phyloP scores from a whole-genome alignment of 1,139 yeast species.

The Pichia sp. region DNA sequence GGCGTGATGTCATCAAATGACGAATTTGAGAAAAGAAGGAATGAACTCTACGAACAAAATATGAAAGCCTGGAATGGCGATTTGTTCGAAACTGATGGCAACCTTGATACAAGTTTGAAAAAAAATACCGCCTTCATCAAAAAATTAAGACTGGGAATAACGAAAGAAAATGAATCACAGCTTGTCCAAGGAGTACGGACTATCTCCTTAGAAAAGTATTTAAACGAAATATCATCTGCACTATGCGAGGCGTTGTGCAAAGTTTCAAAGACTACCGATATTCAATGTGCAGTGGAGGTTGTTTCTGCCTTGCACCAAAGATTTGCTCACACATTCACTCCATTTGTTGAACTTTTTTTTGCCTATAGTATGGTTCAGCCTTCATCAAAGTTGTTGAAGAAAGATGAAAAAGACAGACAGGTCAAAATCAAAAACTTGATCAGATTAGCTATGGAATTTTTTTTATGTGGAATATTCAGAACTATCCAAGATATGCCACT shows the following conservation, averaged over 20 bases:
- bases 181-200: conserved; percentile 59
- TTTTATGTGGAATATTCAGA: conserved; percentile 54
- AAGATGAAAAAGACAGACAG: conserved; percentile 43
- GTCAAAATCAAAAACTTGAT: conserved; percentile 48
- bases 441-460: conserved; percentile 57
- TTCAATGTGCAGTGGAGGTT: conserved; percentile 61
- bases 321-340: conserved; percentile 52
- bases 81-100: conserved; percentile 30
- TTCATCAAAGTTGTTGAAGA: conserved; percentile 29
- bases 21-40: conserved; percentile 31
- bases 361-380: conserved; percentile 29
- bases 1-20: conserved; percentile 15
- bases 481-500: conserved; percentile 25
- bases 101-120: conserved; percentile 73
- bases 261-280: conserved; percentile 54
- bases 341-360: conserved; percentile 45
- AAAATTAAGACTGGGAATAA: conserved; percentile 57
- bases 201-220: conserved; percentile 68
- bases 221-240: conserved; percentile 65
- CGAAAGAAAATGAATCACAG: conserved; percentile 40
- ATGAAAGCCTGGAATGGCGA: conserved; percentile 51
- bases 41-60: conserved; percentile 42
- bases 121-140: conserved; percentile 80
- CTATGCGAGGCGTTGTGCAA: conserved; percentile 59
- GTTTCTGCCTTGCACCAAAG: conserved; percentile 76